Base-by-base conservation (phyloP, 306 rosid genomes). In the Cucurbita pepo region DNA sequence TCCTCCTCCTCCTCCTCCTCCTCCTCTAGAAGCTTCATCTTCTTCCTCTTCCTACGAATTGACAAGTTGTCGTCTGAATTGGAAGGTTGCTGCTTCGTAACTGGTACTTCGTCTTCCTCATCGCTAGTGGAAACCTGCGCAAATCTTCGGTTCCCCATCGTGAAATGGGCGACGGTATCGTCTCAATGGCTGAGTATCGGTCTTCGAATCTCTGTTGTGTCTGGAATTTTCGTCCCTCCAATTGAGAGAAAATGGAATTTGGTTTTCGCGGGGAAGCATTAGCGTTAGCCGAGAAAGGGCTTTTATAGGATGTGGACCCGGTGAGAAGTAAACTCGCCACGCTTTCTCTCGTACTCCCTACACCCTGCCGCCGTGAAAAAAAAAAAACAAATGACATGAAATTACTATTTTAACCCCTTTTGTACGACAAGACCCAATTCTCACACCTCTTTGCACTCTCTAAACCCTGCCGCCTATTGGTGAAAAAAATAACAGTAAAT, bases 101-200 rank as follows among this genome's bases (percentile, higher is more conserved):
- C 8, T 5, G 77, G 87, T 2, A 73, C 54, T 58, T 83, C 91
- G 4, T 91, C 95, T 38, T 91, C 97, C 5, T 94, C 94, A 47
- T 88, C 95, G 84, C 96, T 91, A 44, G 89, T 85, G 25, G 92
- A 75, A 21, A 91, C 83, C 82, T 76, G 95, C 37, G 84, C 80
- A 63, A 91, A 86, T 71, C 99, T 89, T 4, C 96, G 81, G 76
- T 89, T 88, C 54, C 92, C 86, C 99, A 94, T 90, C 77, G 66
- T 18, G 7, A 6, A 44, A 22, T 22, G 43, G 8, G 43, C 13
- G 38, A 10, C 9, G 21, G 1, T 9, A 48, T 36, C n/a, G 22
- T 15, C 4, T 6, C 21, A 47, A 25, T 69, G 71, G 25, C 73
- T 1, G 40, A 30, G 18, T 12, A 4, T 45, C 5, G 1, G 56